Percentiles rank a stretch among this genome's conserved stretches.
Evolutionary conservation across 1,139 yeast species (phyloP).

Genomic region (Debaryomyces nepalensis): DNA sequence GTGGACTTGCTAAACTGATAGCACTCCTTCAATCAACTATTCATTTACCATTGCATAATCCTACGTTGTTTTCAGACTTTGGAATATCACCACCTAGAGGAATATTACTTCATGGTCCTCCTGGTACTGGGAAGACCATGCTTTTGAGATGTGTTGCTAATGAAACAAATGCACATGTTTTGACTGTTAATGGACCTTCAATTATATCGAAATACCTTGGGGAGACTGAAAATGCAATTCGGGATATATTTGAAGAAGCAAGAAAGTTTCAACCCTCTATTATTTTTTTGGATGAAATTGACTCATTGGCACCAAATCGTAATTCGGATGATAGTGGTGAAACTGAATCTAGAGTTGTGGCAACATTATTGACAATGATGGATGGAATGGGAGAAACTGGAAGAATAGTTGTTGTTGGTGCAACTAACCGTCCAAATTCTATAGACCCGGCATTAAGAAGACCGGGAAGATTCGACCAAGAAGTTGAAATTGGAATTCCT

Average conservation of each 20-base stretch:
- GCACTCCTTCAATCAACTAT: conserved; percentile 65
- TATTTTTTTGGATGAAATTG: conserved; percentile 89
- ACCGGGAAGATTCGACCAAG: conserved; percentile 87
- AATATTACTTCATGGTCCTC: conserved; percentile 88
- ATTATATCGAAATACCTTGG: conserved; percentile 92
- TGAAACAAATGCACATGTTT: conserved; percentile 70
- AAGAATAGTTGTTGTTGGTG: conserved; percentile 77
- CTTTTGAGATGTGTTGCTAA: conserved; percentile 82
- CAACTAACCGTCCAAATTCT: conserved; percentile 76
- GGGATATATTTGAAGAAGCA: conserved; percentile 87
- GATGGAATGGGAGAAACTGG: conserved; percentile 82
- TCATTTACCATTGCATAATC: conserved; percentile 79
- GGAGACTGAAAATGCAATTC: conserved; percentile 83
- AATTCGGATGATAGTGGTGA: conserved; percentile 86
- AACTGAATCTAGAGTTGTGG: conserved; percentile 86
- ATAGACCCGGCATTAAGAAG: conserved; percentile 63
- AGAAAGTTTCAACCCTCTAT: conserved; percentile 82
- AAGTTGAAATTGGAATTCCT: conserved; percentile 79
- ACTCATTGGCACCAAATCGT: conserved; percentile 84
- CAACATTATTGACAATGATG: conserved; percentile 85
- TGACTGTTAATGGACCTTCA: conserved; percentile 88
- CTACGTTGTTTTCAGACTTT: conserved; percentile 76
- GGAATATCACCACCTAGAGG: conserved; percentile 95
- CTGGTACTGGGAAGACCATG: conserved; percentile 98
- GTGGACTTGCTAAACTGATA: conserved; percentile 77